Percentiles rank a stretch among this genome's conserved stretches.
These are phyloP conservation scores for Hypoxylon lienhwacheense DNA, from an alignment of 495 filamentous ascomycete genomes.

Conservation along the genomic window DNA sequence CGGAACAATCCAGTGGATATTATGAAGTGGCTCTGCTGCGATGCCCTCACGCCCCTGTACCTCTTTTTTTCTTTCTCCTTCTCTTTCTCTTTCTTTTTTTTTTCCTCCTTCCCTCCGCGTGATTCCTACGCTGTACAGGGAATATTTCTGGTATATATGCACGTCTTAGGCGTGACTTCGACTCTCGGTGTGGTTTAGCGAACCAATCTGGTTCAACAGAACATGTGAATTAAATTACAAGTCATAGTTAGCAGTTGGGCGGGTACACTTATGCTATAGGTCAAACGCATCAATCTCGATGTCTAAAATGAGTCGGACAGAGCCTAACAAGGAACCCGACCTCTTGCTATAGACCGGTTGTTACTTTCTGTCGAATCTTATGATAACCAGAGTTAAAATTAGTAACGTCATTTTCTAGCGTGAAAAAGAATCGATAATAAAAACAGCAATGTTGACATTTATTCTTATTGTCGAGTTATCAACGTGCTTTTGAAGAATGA, in stretches of 20 bases:
- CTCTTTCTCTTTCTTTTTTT: no score
- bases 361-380: not conserved
- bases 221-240: slow-evolving; percentile 22
- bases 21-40: slow-evolving; percentile 12
- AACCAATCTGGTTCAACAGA: slow-evolving; percentile 23
- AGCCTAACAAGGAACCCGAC: slow-evolving; percentile 16
- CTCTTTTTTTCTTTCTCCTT: slow-evolving; percentile 10
- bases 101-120: no score
- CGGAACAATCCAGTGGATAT: slow-evolving; percentile 28
- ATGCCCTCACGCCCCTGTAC: slow-evolving; percentile 16
- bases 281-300: slow-evolving; percentile 12
- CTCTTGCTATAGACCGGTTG: not conserved
- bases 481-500: no score
- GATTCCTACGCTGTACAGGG: no score
- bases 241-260: slow-evolving; percentile 11
- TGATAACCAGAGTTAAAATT: not conserved
- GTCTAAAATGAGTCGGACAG: slow-evolving; percentile 19
- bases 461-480: no score
- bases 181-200: slow-evolving; percentile 22
- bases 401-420: no score
- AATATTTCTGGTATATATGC: no score
- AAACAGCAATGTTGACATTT: no score
- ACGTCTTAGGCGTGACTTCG: slow-evolving; percentile 12
- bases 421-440: no score
- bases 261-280: slow-evolving; percentile 1